Evolutionary conservation across 2,329 filamentous ascomycete species (phyloP).

Genomic region (Volutella citrinella): DNA sequence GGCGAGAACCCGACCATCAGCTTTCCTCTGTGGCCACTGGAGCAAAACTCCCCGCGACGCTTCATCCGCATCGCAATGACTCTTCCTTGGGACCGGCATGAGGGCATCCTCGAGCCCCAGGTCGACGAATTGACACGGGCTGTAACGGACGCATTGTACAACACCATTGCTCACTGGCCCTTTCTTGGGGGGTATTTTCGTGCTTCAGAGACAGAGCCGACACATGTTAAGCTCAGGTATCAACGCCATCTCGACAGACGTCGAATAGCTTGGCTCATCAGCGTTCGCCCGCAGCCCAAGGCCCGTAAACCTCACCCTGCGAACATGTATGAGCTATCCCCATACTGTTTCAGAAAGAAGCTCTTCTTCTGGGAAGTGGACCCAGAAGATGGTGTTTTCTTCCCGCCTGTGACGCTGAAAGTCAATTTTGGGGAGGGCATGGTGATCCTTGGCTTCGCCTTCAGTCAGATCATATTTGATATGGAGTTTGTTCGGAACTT

Average conservation of each 20-base stretch:
- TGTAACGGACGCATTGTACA: conserved; percentile 2
- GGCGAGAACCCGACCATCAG: no score
- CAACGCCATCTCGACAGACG: not conserved
- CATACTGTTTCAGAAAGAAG: conserved; percentile 1
- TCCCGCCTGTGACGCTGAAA: conserved; percentile 11
- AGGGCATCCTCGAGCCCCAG: not conserved
- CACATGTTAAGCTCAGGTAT: conserved; percentile 10
- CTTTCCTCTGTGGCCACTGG: conserved; percentile 14
- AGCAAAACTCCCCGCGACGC: conserved; percentile 12
- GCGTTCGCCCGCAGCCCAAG: not conserved
- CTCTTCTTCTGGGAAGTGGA: conserved; percentile 7
- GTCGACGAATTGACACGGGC: not conserved
- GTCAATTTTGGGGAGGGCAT: conserved; percentile 3
- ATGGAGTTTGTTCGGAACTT: conserved; percentile 17
- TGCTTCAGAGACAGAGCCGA: not conserved
- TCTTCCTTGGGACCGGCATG: not conserved
- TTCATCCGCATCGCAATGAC: conserved; percentile 16
- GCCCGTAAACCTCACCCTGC: no score
- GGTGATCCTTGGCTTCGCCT: conserved; percentile 15
- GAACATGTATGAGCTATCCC: not conserved
- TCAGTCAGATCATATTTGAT: conserved; percentile 18
- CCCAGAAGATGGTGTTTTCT: not conserved
- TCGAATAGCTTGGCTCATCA: not conserved
- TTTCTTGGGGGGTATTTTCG: conserved; percentile 14
- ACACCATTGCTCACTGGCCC: conserved; percentile 12